Evolutionary conservation across 2,329 filamentous ascomycete species (phyloP).

Genomic region (Penicillium sclerotigenum): DNA sequence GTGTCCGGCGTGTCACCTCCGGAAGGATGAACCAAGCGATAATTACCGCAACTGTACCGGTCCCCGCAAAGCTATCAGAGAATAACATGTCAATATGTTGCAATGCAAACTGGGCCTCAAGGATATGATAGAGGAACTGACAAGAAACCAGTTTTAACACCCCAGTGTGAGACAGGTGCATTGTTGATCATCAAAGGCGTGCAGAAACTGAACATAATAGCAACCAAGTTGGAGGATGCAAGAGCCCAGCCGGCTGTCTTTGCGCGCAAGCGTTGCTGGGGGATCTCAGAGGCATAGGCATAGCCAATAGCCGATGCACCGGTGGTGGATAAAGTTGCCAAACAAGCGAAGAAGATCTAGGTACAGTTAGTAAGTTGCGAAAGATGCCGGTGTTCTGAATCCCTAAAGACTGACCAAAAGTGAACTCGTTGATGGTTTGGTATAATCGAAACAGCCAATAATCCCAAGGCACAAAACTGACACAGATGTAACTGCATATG

Average conservation of each 20-base stretch:
- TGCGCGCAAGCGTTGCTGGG: constrained; percentile 42
- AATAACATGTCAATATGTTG: background rate
- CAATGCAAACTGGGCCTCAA: background rate
- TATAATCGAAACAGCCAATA: constrained; percentile 43
- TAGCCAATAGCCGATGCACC: constrained; percentile 46
- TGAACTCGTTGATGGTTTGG: constrained; percentile 31
- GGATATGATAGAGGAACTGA: constrained; percentile 20
- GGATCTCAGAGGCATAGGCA: constrained; percentile 44
- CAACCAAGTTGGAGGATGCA: constrained; percentile 41
- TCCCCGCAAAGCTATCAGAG: constrained; percentile 35
- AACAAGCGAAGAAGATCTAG: constrained; percentile 44
- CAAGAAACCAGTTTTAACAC: constrained; percentile 48
- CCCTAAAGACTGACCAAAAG: constrained; percentile 32
- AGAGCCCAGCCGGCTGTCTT: constrained; percentile 42
- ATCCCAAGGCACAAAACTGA: constrained; percentile 41
- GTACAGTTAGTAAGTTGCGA: background rate
- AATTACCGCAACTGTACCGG: constrained; percentile 29
- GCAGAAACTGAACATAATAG: constrained; percentile 47
- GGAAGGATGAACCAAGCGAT: constrained; percentile 50
- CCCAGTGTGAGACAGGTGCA: constrained; percentile 37
- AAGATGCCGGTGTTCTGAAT: too few relatives aligned
- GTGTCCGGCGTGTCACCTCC: constrained; percentile 51
- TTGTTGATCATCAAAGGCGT: constrained; percentile 49
- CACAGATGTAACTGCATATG: constrained; percentile 38
- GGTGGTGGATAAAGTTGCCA: constrained; percentile 44